These are phyloP conservation scores for Mortierella sp. DNA, from an alignment of 371 early-diverging fungal species.

Conservation along the genomic window DNA sequence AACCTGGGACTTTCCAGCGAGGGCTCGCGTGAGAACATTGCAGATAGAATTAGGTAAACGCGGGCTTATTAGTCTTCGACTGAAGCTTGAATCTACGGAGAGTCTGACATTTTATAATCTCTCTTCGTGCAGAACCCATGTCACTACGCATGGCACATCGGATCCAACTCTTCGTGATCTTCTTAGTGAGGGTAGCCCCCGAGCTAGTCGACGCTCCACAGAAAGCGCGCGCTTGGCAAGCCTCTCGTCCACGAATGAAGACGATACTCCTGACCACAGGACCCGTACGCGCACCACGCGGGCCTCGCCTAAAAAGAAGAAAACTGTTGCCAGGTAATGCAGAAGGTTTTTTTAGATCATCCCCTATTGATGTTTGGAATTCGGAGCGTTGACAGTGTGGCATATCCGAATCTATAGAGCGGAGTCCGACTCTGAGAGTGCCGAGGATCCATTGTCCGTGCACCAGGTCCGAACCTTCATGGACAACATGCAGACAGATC, in stretches of 20 bases:
- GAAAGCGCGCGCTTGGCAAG: constrained; percentile 22
- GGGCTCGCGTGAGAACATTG: constrained; percentile 34
- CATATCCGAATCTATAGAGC: no score
- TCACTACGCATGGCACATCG: constrained; percentile 16
- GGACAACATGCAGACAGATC: constrained; percentile 20
- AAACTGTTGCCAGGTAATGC: not conserved
- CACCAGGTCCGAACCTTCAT: constrained; percentile 29
- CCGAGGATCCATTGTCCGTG: constrained; percentile 35
- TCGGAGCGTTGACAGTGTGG: no score
- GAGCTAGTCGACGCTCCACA: constrained; percentile 20
- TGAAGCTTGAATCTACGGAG: no score
- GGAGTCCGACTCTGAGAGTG: constrained; percentile 31
- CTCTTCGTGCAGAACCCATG: constrained; percentile 4
- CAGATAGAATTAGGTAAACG: constrained; percentile 35
- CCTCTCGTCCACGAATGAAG: constrained; percentile 35
- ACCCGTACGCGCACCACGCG: constrained; percentile 7
- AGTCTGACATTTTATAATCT: no score
- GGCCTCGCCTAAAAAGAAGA: constrained; percentile 14
- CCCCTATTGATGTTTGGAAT: not conserved
- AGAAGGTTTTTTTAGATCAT: not conserved
- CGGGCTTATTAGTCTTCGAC: no score
- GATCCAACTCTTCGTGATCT: constrained; percentile 25
- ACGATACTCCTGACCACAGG: constrained; percentile 19
- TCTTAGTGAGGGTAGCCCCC: constrained; percentile 26
- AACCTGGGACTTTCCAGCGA: constrained; percentile 23